A percentile compares a stretch with the other conserved stretches of the same genome.
Evolutionary conservation across 2,329 filamentous ascomycete species (phyloP).

Genomic region (Paracoccidioides lutzii): DNA sequence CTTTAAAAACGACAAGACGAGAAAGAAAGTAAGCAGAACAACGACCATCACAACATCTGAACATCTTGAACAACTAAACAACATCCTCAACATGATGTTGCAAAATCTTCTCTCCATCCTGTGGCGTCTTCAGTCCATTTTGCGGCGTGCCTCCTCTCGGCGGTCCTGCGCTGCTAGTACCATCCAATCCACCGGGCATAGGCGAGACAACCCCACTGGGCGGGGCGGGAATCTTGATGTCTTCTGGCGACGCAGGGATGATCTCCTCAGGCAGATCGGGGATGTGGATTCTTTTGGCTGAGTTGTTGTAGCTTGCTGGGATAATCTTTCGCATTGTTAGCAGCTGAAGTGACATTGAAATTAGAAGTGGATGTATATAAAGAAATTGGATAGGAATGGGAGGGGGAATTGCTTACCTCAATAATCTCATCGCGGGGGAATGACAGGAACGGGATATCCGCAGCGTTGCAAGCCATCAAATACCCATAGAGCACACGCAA

Average conservation of each 20-base stretch:
- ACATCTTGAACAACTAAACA: constrained; percentile 16
- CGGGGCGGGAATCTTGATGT: constrained; percentile 65
- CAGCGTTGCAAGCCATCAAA: constrained; percentile 94
- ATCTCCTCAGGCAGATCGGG: constrained; percentile 52
- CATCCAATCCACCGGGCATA: constrained; percentile 28
- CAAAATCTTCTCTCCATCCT: constrained; percentile 32
- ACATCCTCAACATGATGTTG: constrained; percentile 35
- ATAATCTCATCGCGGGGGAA: constrained; percentile 97
- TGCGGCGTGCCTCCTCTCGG: constrained; percentile 33
- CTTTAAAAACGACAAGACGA: no score
- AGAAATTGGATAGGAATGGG: neutral
- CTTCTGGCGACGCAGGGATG: constrained; percentile 66
- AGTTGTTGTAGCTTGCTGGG: constrained; percentile 92
- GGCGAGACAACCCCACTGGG: constrained; percentile 39
- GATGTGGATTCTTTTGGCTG: constrained; percentile 81
- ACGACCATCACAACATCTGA: no score
- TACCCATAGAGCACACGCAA: constrained; percentile 93
- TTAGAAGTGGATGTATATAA: neutral
- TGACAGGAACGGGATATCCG: constrained; percentile 81
- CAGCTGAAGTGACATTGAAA: neutral
- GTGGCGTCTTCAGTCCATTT: constrained; percentile 29
- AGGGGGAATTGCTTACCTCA: constrained; percentile 42
- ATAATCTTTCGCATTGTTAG: constrained; percentile 50
- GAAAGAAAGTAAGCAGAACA: no score
- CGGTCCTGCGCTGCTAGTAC: neutral